Evolutionary conservation across 2,329 filamentous ascomycete genomes (phyloP), one percentile per base, ranked within the genome.

Genomic region (Epichloe bromicola): DNA sequence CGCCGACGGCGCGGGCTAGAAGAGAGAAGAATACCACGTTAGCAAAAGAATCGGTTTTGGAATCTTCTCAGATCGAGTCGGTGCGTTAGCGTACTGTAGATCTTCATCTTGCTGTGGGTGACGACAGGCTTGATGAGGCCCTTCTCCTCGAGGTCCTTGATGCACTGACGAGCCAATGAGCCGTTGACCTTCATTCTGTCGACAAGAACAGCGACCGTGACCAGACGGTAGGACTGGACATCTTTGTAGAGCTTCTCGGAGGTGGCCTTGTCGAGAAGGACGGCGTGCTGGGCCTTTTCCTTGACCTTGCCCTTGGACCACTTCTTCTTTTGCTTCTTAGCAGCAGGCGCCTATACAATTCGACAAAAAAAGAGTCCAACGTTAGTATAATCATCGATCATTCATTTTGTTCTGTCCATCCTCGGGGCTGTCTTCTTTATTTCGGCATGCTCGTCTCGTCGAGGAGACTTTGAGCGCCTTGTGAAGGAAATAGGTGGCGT

Each of bases 161-260:
- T 79, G 74, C 88, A 91, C 76, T 81, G 78, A 69, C 93, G 85
- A 63, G 93, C 93, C 69, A 98, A 79, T 65, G 88, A 95, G 70
- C 93, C 94, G 80, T 98, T 98, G 82, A 98, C 94, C 89, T 98
- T 98, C 75, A 98, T 83, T 75, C 93, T 85, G 78, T 98, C 93
- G 82, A 98, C 93, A 68, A 98, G 89, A 66, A 88, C 91, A 68
- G 93, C 90, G 68, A 97, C 86, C 70, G 93, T 97, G 78, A 98
- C 89, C 74, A 98, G 89, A 70, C 93, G 89, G 86, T 97, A 98
- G 60, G 93, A 96, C 77, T 97, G 93, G 67, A 98, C 94, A 83
- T 98, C 93, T 82, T 98, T 98, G 82, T 95, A 86, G 74, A 98
- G 89, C 82, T 94, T 95, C 78, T 98, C 93, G 63, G 86, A 86